phyloP scores from a whole-genome alignment of 1,139 yeast species.

The Magnusiomyces suaveolens region DNA sequence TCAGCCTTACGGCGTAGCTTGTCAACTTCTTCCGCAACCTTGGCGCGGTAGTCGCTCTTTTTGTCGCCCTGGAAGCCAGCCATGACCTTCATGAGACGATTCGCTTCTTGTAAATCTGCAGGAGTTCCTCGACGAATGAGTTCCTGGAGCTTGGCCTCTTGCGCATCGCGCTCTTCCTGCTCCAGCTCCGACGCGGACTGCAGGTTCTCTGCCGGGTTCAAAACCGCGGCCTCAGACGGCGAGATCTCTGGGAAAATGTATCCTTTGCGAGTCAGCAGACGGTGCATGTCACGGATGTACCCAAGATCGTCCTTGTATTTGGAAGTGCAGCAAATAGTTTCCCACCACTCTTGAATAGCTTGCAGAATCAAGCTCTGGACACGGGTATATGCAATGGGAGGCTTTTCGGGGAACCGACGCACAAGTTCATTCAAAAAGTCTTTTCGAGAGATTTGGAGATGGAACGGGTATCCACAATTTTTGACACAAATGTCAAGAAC shows the following conservation, averaged over 20 bases:
- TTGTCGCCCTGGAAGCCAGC: constrained; percentile 61
- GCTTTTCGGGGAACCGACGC: constrained; percentile 87
- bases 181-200: constrained; percentile 86
- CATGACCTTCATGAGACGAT: constrained; percentile 93
- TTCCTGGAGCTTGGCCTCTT: constrained; percentile 91
- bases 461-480: constrained; percentile 96
- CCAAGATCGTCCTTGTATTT: constrained; percentile 86
- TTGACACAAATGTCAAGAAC: constrained; percentile 83
- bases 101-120: constrained; percentile 90
- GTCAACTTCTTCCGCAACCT: constrained; percentile 75
- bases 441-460: constrained; percentile 85
- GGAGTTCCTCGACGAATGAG: constrained; percentile 93
- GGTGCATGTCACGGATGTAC: constrained; percentile 90
- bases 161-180: constrained; percentile 85
- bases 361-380: constrained; percentile 79
- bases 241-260: constrained; percentile 87
- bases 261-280: constrained; percentile 77
- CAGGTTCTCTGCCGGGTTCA: constrained; percentile 83
- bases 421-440: constrained; percentile 91
- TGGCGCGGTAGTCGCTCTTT: constrained; percentile 79
- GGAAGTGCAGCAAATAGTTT: constrained; percentile 84
- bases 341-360: constrained; percentile 95
- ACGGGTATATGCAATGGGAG: constrained; percentile 75
- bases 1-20: constrained; percentile 84
- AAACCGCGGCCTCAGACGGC: constrained; percentile 84